Percentiles rank a stretch among this genome's conserved stretches.
phyloP scores from a whole-genome alignment of 2,329 filamentous ascomycete species.

The Ophiostoma fasciatum region DNA sequence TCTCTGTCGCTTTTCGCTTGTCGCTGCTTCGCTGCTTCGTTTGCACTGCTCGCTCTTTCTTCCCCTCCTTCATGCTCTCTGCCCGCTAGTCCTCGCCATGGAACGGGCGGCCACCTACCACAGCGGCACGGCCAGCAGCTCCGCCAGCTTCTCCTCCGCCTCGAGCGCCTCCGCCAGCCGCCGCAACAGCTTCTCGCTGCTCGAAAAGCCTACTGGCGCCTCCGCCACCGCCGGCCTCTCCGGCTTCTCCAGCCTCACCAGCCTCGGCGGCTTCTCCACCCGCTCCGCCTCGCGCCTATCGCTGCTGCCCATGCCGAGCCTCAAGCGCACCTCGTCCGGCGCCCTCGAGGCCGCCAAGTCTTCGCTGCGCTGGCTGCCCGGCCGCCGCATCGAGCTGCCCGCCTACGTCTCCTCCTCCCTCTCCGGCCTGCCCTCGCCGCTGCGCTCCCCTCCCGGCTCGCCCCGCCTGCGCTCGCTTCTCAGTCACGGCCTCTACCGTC shows the following conservation, averaged over 20 bases:
- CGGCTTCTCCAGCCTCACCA: conserved; percentile 6
- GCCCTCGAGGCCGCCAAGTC: conserved; percentile 10
- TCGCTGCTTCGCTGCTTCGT: not conserved
- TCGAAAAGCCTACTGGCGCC: conserved; percentile 6
- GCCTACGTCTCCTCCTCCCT: conserved; percentile 7
- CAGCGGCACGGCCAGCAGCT: conserved; percentile 7
- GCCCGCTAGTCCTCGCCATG: conserved; percentile 1
- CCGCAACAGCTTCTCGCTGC: conserved; percentile 11
- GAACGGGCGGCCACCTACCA: conserved; percentile 6
- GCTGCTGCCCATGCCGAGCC: conserved; percentile 10
- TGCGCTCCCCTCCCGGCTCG: not conserved
- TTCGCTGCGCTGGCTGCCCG: conserved; percentile 8
- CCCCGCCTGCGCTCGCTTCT: conserved; percentile 21
- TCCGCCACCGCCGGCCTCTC: not conserved
- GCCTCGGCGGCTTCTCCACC: conserved; percentile 5
- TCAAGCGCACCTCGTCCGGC: conserved; percentile 8
- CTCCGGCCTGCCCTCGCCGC: not conserved
- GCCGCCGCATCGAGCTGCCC: conserved; percentile 4
- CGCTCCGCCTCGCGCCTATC: conserved; percentile 6
- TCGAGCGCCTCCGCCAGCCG: conserved; percentile 8
- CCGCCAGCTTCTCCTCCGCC: conserved; percentile 5
- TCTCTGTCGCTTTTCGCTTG: not conserved
- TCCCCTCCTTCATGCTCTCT: not conserved
- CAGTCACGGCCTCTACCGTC: conserved; percentile 36
- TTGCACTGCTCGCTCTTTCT: not conserved